phyloP scores from a whole-genome alignment of 2,329 filamentous ascomycete species.

The Boeremia exigua region DNA sequence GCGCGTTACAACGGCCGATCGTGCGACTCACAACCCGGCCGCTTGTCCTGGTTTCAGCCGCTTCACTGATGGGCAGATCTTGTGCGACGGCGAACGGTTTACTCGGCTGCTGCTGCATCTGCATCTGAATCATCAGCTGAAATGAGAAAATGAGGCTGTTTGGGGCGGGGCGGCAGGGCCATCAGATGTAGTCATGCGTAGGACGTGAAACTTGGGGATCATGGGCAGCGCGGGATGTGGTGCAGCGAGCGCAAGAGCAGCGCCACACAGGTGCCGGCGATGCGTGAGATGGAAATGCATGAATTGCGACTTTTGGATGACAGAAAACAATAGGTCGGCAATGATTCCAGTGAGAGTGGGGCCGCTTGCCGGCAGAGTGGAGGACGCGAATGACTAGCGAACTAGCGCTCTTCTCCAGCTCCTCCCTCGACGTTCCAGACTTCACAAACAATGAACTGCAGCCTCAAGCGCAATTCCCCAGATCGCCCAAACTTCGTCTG shows the following conservation, averaged over 20 bases:
- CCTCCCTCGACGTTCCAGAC: not conserved
- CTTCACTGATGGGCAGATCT: constrained; percentile 5
- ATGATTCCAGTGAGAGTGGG: not conserved
- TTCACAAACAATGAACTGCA: not conserved
- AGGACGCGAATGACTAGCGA: not conserved
- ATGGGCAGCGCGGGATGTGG: not conserved
- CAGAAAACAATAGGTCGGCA: not conserved
- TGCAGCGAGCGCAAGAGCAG: not conserved
- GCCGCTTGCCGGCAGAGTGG: not conserved
- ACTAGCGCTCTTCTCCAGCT: constrained; percentile 8
- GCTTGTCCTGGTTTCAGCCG: constrained; percentile 21
- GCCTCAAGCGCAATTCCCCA: not conserved
- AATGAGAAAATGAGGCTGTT: not conserved
- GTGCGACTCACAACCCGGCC: constrained; percentile 16
- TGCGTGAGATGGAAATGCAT: constrained; percentile 3
- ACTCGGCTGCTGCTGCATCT: constrained; percentile 11
- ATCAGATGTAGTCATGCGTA: constrained; percentile 3
- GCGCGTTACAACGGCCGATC: constrained; percentile 22
- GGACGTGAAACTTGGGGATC: constrained; percentile 3
- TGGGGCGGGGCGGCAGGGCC: constrained; percentile 5
- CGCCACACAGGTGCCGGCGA: not conserved
- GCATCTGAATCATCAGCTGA: constrained; percentile 12
- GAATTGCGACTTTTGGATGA: not conserved
- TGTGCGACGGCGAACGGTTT: constrained; percentile 11
- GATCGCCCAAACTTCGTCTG: not conserved